Conservation (phyloP, 192 early-diverging fungal genomes). For the Coemansia sp. region DNA sequence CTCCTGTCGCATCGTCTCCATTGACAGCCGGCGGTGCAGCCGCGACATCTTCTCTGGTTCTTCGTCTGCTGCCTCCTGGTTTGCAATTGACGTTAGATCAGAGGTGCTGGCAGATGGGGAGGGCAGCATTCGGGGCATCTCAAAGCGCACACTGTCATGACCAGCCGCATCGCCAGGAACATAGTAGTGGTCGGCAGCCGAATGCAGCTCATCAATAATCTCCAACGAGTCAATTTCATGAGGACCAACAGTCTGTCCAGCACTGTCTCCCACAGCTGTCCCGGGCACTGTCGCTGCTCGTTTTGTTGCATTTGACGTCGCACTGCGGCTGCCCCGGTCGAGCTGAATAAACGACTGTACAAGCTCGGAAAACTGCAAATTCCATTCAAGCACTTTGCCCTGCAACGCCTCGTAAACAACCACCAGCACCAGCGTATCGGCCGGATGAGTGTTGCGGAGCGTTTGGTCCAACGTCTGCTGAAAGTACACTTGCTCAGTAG, state of each 20-base stretch:
- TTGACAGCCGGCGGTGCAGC: conserved; percentile 44
- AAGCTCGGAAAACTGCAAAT: conserved; percentile 77
- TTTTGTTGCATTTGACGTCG: conserved; percentile 7
- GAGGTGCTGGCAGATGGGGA: conserved; percentile 22
- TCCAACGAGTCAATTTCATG: conserved; percentile 40
- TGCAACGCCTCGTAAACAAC: conserved; percentile 72
- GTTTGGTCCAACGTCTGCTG: conserved; percentile 84
- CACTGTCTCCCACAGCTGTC: not conserved
- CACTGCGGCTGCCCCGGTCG: conserved; percentile 44
- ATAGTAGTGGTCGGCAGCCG: conserved; percentile 26
- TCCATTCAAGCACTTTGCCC: conserved; percentile 80
- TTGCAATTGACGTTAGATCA: not conserved
- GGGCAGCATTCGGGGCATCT: conserved; percentile 27
- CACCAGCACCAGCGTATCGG: conserved; percentile 80
- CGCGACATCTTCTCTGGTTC: conserved; percentile 21
- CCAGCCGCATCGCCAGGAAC: not conserved
- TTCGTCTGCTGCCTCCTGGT: not conserved
- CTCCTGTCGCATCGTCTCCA: conserved; percentile 47
- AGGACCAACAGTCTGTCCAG: not conserved
- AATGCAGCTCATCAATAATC: conserved; percentile 44
- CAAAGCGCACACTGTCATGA: conserved; percentile 16
- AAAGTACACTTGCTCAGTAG: conserved; percentile 74
- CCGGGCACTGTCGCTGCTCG: conserved; percentile 6
- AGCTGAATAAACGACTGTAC: conserved; percentile 76
- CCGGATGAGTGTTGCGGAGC: conserved; percentile 67